Conservation (phyloP, 2,329 filamentous ascomycete species). For the Cercospora sp. region DNA sequence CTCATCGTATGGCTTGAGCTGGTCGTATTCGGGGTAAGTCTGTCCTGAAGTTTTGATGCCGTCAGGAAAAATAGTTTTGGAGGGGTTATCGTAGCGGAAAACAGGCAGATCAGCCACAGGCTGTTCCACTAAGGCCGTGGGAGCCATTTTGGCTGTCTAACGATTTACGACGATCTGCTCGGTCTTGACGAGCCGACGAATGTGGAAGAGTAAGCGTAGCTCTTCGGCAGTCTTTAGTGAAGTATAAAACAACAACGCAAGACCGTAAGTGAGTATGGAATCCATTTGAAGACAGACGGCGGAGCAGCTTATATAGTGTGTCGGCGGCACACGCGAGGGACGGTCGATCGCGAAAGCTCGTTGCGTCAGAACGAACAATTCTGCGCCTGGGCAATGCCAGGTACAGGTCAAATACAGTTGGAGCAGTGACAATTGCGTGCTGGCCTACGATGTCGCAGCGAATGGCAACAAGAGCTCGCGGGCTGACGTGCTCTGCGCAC, state of each 20-base stretch:
- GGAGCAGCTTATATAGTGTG: constrained; percentile 21
- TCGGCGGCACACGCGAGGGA: neutral
- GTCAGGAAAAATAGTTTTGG: constrained; percentile 60
- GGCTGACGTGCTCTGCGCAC: constrained; percentile 1
- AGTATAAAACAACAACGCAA: constrained; percentile 21
- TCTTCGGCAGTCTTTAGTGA: constrained; percentile 25
- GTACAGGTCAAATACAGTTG: constrained; percentile 17
- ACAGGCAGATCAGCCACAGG: constrained; percentile 19
- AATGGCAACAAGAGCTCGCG: constrained; percentile 11
- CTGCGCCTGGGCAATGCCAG: constrained; percentile 6
- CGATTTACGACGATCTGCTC: constrained; percentile 37
- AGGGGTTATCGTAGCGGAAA: constrained; percentile 39
- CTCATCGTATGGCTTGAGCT: constrained; percentile 64
- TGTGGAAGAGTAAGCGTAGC: constrained; percentile 20
- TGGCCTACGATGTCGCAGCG: constrained; percentile 4
- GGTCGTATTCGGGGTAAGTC: constrained; percentile 65
- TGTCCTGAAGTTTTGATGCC: constrained; percentile 71
- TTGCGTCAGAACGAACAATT: constrained; percentile 21
- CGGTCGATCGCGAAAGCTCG: constrained; percentile 21
- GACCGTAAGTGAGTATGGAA: constrained; percentile 19
- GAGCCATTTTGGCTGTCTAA: constrained; percentile 22
- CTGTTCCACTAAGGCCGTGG: constrained; percentile 24
- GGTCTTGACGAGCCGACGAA: constrained; percentile 38
- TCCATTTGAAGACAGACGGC: constrained; percentile 15
- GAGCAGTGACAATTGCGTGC: constrained; percentile 10